phyloP scores from a whole-genome alignment of 2,329 filamentous ascomycete genomes.

The Fusarium brevicatenulatum region DNA sequence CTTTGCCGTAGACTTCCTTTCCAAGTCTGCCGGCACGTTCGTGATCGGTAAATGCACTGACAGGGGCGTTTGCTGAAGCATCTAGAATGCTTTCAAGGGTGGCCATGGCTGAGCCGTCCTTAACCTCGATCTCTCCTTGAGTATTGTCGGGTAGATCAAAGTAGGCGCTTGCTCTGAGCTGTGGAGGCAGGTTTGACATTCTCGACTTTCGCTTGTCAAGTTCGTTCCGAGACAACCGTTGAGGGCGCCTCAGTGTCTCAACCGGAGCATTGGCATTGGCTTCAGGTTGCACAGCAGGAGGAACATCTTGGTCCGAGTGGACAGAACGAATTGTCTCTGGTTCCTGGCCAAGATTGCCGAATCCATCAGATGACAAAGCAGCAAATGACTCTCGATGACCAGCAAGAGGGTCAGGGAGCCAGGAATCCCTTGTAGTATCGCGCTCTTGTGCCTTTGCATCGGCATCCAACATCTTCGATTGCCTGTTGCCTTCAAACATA shows the following conservation, averaged over 20 bases:
- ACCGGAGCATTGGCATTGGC: conserved; percentile 25
- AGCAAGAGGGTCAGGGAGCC: conserved; percentile 60
- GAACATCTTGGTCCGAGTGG: conserved; percentile 26
- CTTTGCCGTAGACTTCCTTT: conserved; percentile 75
- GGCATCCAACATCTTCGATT: conserved; percentile 36
- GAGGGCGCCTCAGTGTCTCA: conserved; percentile 48
- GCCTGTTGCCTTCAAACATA: conserved; percentile 55
- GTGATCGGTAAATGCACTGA: conserved; percentile 92
- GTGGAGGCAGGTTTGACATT: conserved; percentile 72
- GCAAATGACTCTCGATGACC: conserved; percentile 51
- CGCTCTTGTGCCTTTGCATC: conserved; percentile 18
- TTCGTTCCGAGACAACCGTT: conserved; percentile 47
- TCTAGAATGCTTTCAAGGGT: conserved; percentile 93
- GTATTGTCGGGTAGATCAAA: conserved; percentile 76
- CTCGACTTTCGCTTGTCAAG: conserved; percentile 49
- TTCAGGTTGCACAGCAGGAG: conserved; percentile 26
- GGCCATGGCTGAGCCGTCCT: conserved; percentile 84
- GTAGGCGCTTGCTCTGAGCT: conserved; percentile 89
- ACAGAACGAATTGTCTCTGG: conserved; percentile 30
- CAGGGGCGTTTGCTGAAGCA: conserved; percentile 86
- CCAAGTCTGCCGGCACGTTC: conserved; percentile 81
- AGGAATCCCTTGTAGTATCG: conserved; percentile 46
- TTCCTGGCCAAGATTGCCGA: conserved; percentile 32
- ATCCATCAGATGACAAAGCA: conserved; percentile 45
- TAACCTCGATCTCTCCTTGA: conserved; percentile 64